Percentiles rank a stretch among this genome's conserved stretches.
phyloP scores from a whole-genome alignment of 2,329 filamentous ascomycete species.

The Alternaria incomplexa region DNA sequence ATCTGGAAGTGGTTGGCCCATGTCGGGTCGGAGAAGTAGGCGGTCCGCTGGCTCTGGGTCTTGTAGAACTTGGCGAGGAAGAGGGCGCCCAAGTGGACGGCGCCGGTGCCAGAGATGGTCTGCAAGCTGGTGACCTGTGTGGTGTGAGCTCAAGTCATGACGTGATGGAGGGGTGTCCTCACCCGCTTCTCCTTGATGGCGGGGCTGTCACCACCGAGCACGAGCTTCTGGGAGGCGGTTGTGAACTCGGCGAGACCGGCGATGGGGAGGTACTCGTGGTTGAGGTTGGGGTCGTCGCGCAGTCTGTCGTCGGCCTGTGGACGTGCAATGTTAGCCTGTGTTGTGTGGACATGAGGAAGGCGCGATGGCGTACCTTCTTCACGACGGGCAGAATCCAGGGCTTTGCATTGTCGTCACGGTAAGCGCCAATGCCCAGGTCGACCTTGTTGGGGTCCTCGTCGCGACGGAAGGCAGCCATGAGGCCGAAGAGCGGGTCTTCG shows the following conservation, averaged over 20 bases:
- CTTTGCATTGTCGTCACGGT: constrained; percentile 93
- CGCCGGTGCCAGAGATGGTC: constrained; percentile 96
- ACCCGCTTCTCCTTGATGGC: constrained; percentile 84
- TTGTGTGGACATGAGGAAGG: background rate
- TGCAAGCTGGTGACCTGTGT: constrained; percentile 74
- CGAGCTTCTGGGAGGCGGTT: constrained; percentile 86
- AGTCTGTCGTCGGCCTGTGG: constrained; percentile 86
- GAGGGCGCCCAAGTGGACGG: constrained; percentile 88
- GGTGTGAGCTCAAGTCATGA: constrained; percentile 36
- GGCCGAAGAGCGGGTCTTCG: constrained; percentile 91
- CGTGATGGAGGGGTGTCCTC: constrained; percentile 33
- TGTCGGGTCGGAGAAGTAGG: constrained; percentile 93
- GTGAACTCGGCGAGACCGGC: constrained; percentile 87
- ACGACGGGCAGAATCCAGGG: constrained; percentile 97
- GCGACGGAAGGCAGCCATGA: constrained; percentile 85
- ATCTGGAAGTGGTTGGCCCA: constrained; percentile 99
- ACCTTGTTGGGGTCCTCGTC: constrained; percentile 82
- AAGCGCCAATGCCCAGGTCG: constrained; percentile 93
- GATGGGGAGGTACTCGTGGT: constrained; percentile 99
- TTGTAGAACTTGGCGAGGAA: constrained; percentile 94
- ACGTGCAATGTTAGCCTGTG: background rate
- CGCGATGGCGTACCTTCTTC: constrained; percentile 73
- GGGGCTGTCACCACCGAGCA: constrained; percentile 79
- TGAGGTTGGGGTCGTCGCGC: constrained; percentile 84
- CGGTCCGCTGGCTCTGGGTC: constrained; percentile 66